Base-by-base conservation (phyloP, 2,329 filamentous ascomycete species). In the Cladosporium sp. region DNA sequence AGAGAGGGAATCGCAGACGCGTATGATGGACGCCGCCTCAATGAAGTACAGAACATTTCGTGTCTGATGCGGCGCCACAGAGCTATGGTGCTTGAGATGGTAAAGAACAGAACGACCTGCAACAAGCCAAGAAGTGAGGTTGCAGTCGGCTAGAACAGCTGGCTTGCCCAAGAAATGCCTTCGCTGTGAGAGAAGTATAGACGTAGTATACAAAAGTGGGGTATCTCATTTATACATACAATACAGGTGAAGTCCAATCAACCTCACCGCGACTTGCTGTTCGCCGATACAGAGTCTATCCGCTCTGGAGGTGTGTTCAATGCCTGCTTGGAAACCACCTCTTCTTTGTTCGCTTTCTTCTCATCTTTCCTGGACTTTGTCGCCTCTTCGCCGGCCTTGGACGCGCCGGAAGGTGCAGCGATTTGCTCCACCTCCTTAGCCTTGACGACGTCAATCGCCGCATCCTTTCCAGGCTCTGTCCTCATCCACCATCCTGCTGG, bases 31-130 rank as follows among this genome's bases (percentile, higher is more conserved):
- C 69, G 68, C 24, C 61, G 58, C 11, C 68, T 67, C 11, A 76
- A 67, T 13, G 63, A 65, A n/a, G 65, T 61, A 56, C 69, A 72
- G 60, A 75, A 75, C 64, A 69, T 70, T 34, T 27, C 22, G 22
- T 27, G 22, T 27, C 9, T 9, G 22, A 5, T 27, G n/a, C n/a
- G n/a, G n/a, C n/a, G n/a, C n/a, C n/a, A n/a, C n/a, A n/a, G n/a
- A n/a, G n/a, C n/a, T n/a, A n/a, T n/a, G n/a, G n/a, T n/a, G n/a
- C n/a, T n/a, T n/a, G n/a, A n/a, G n/a, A n/a, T n/a, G n/a, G n/a
- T n/a, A n/a, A n/a, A n/a, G n/a, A n/a, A n/a, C n/a, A n/a, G n/a
- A n/a, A n/a, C n/a, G n/a, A n/a, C n/a, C n/a, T n/a, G n/a, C n/a
- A n/a, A n/a, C n/a, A n/a, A n/a, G n/a, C 13, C 37, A 48, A 48